Conservation (phyloP, 805 yeast species). For the Metschnikowia koreensis region DNA sequence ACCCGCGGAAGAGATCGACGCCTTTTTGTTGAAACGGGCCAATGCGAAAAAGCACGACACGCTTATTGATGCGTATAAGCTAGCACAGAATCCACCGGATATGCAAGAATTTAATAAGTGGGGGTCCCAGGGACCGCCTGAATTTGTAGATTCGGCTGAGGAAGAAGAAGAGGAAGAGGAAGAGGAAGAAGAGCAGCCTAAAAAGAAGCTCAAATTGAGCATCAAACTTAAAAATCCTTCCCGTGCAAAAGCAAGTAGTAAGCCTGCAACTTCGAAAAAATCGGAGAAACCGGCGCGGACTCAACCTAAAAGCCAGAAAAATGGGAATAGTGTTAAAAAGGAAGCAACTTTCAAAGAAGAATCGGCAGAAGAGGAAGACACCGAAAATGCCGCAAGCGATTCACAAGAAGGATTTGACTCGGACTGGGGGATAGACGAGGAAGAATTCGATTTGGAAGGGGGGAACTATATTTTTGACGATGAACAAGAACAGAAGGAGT, state of each 20-base stretch:
- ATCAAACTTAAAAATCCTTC: conserved; percentile 15
- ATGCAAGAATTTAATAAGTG: conserved; percentile 40
- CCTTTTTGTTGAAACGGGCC: conserved; percentile 28
- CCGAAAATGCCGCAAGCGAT: background rate
- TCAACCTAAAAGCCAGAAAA: background rate
- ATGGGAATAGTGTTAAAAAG: background rate
- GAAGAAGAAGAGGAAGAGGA: conserved; percentile 37
- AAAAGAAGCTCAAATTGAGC: conserved; percentile 18
- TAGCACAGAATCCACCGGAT: conserved; percentile 48
- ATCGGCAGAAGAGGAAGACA: background rate
- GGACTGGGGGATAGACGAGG: conserved; percentile 46
- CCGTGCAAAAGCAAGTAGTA: conserved; percentile 1
- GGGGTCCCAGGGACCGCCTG: conserved; percentile 46
- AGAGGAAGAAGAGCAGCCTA: conserved; percentile 40
- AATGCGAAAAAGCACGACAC: conserved; percentile 43
- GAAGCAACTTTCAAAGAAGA: conserved; percentile 1
- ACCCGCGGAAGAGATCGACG: conserved; percentile 39
- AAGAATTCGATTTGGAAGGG: conserved; percentile 25
- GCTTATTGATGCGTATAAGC: conserved; percentile 50
- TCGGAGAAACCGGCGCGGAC: conserved; percentile 4
- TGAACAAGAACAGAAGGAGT: conserved; percentile 27
- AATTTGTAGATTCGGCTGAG: conserved; percentile 28
- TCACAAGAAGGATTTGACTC: conserved; percentile 19
- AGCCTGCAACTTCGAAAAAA: conserved; percentile 14
- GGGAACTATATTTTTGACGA: conserved; percentile 38